phyloP scores from a whole-genome alignment of 192 early-diverging fungal genomes.

The Chytriomyces hyalinus region DNA sequence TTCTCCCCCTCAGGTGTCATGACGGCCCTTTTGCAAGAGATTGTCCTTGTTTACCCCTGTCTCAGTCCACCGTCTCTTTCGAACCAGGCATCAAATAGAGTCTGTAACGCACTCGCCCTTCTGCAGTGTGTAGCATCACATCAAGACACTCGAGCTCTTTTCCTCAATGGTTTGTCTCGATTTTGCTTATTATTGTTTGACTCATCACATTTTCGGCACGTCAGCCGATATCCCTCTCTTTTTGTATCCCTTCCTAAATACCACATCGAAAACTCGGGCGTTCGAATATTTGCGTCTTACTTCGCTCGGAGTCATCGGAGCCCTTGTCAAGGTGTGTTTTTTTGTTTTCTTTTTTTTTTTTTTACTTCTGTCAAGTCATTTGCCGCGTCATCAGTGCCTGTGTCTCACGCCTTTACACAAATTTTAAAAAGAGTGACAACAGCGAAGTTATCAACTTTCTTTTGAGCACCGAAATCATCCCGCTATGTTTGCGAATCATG shows the following conservation, averaged over 20 bases:
- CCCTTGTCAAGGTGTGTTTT: slow-evolving; percentile 82
- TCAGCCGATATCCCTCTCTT: slow-evolving; percentile 93
- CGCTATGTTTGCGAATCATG: slow-evolving; percentile 98
- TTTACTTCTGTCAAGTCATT: not conserved
- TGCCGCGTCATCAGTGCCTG: not conserved
- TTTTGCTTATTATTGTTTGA: slow-evolving; percentile 13
- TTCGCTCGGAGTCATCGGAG: slow-evolving; percentile 93
- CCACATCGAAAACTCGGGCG: slow-evolving; percentile 89
- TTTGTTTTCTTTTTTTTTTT: slow-evolving; percentile 10
- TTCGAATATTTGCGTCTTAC: slow-evolving; percentile 97
- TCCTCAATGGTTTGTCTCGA: slow-evolving; percentile 70
- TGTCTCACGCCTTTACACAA: not conserved
- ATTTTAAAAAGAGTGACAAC: slow-evolving; percentile 79
- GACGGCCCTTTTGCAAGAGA: slow-evolving; percentile 94
- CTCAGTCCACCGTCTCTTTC: slow-evolving; percentile 86
- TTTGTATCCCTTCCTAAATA: slow-evolving; percentile 98
- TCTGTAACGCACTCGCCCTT: slow-evolving; percentile 94
- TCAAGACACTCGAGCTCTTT: slow-evolving; percentile 83
- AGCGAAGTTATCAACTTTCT: slow-evolving; percentile 95
- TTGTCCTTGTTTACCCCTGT: slow-evolving; percentile 92
- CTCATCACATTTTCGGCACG: not conserved
- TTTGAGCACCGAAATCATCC: slow-evolving; percentile 95
- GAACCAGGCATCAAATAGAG: slow-evolving; percentile 88
- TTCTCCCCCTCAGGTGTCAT: slow-evolving; percentile 72
- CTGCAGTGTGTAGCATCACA: slow-evolving; percentile 96